A percentile compares a stretch with the other conserved stretches of the same genome.
phyloP scores from a whole-genome alignment of 495 filamentous ascomycete species.

The Lasiosphaeria ovina region DNA sequence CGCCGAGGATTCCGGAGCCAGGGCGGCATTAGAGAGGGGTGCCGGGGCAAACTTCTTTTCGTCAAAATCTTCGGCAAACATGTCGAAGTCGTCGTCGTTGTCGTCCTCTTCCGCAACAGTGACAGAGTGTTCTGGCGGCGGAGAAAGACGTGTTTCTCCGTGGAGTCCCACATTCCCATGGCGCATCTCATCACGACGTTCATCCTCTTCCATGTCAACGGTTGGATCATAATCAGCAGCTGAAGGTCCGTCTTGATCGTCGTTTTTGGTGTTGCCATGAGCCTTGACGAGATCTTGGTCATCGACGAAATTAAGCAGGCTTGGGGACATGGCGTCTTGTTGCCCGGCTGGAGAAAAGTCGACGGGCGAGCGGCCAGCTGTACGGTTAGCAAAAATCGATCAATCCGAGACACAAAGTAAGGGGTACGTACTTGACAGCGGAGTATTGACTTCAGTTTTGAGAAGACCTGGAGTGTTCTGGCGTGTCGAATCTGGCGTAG shows the following conservation, averaged over 20 bases:
- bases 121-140: conserved; percentile 20
- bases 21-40: conserved; percentile 40
- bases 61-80: conserved; percentile 90
- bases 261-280: conserved; percentile 47
- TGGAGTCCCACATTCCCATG: conserved; percentile 50
- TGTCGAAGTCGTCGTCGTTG: conserved; percentile 72
- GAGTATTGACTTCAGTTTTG: conserved; percentile 39
- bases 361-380: conserved; percentile 28
- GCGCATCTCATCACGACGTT: conserved; percentile 64
- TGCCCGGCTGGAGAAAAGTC: conserved; percentile 34
- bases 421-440: conserved; percentile 37
- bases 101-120: conserved; percentile 22
- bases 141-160: conserved; percentile 35
- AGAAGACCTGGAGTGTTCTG: conserved; percentile 37
- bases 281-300: conserved; percentile 66
- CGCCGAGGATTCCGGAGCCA: conserved; percentile 25
- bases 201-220: conserved; percentile 86
- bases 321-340: conserved; percentile 44
- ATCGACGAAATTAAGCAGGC: conserved; percentile 44
- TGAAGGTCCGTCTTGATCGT: conserved; percentile 71
- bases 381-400: conserved; percentile 15
- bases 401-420: not conserved
- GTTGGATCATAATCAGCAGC: conserved; percentile 97
- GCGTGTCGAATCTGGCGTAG: conserved; percentile 50
- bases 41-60: conserved; percentile 82